Base-by-base conservation (phyloP, 2,329 filamentous ascomycete genomes). In the Ophiostoma sp. region DNA sequence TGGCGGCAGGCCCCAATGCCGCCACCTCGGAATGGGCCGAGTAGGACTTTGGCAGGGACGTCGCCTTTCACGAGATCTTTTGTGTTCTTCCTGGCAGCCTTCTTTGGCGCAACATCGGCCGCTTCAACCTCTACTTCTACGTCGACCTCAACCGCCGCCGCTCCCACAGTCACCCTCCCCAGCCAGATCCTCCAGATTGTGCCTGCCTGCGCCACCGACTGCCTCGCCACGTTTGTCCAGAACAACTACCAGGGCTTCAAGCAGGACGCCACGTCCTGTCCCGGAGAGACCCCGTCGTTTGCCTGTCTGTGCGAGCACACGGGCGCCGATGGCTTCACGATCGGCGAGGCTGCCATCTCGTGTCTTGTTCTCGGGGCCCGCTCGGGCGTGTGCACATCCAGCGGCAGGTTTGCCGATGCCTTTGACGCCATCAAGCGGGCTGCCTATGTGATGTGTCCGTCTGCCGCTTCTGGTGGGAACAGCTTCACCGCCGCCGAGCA, bases 331-430 rank as follows among this genome's bases (percentile, higher is more conserved):
- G 89, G 87, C 11, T 89, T 88, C 74, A 92, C 90, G 1, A 76
- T 92, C 67, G 90, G 89, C n/a, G 90, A 93, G 79, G 90, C 84
- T 13, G 89, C 87, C 4, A 79, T 92, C 72, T 85, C 89, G 75
- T 93, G 90, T 77, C 83, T 91, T 44, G 80, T 85, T 10, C 85
- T 85, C 8, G 84, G 86, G 75, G 79, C 76, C 70, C 78, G 78
- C 48, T 75, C 83, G 64, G 83, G 83, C 2, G 79, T 78, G 17
- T 93, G 90, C 77, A 77, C 80, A 10, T 64, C 60, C 6, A 36
- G 15, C 6, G 60, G 60, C 4, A 79, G 81, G 3, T 75, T 78
- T 13, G 48, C 48, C 1, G 3, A 13, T 2, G 48, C 23, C 23
- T 31, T 68, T 23, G n/a, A 17, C 33, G 13, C 35, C 15, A 35